These are phyloP conservation scores for Lasiodiplodia hormozganensis DNA, from an alignment of 2,329 filamentous ascomycete genomes.

Conservation along the genomic window DNA sequence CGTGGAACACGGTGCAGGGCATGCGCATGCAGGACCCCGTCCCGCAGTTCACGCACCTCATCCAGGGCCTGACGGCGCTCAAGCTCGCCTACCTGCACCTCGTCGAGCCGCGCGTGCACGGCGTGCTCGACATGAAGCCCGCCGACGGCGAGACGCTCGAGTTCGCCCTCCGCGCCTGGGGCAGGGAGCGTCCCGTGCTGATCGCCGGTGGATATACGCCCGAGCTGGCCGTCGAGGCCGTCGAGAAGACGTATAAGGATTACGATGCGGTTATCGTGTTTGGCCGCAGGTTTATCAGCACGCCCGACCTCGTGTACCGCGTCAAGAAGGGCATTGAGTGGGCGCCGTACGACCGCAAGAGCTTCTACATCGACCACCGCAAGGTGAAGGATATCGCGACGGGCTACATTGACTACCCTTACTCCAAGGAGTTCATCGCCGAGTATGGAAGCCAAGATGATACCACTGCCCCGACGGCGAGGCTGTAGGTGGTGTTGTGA, in stretches of 20 bases:
- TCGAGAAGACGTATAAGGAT: constrained; percentile 51
- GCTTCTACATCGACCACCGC: constrained; percentile 50
- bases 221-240: constrained; percentile 44
- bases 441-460: constrained; percentile 4
- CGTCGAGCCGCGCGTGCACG: constrained; percentile 61
- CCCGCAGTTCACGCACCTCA: constrained; percentile 68
- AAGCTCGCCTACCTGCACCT: constrained; percentile 68
- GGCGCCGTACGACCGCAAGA: constrained; percentile 52
- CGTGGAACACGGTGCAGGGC: constrained; percentile 67
- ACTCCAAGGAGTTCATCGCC: constrained; percentile 43
- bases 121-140: constrained; percentile 45
- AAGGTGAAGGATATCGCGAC: constrained; percentile 31
- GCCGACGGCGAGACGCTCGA: constrained; percentile 35
- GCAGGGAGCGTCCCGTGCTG: constrained; percentile 40
- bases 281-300: constrained; percentile 57
- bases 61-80: constrained; percentile 57
- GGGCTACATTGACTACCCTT: constrained; percentile 53
- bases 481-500: background rate
- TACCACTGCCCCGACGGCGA: background rate
- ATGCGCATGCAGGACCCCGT: constrained; percentile 69
- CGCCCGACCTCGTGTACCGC: constrained; percentile 56
- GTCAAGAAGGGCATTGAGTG: constrained; percentile 53
- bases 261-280: constrained; percentile 56
- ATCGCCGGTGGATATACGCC: constrained; percentile 52
- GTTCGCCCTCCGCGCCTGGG: constrained; percentile 37